Percentiles rank a stretch among this genome's conserved stretches.
phyloP scores from a whole-genome alignment of 164 flowering plant genomes.

The Nymphaea thermarum region DNA sequence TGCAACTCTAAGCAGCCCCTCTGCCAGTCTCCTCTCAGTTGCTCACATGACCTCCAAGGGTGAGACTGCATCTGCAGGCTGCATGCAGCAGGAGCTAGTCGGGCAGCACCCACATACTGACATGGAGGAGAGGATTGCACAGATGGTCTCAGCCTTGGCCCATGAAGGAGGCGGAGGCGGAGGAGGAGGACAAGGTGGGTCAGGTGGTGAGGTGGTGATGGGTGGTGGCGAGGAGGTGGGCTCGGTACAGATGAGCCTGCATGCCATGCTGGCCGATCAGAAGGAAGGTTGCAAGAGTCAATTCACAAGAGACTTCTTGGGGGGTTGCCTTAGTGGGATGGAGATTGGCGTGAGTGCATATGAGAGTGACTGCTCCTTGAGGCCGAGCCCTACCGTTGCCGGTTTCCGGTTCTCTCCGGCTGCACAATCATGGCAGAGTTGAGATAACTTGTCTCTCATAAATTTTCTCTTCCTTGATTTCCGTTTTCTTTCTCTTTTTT shows the following conservation, averaged over 20 bases:
- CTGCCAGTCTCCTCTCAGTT: background rate
- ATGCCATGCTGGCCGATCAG: background rate
- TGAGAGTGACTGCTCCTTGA: background rate
- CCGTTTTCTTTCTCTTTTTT: conserved; percentile 10
- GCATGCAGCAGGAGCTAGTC: background rate
- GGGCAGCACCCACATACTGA: background rate
- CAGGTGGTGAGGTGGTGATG: too few relatives aligned
- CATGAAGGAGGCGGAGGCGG: background rate
- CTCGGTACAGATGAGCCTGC: background rate
- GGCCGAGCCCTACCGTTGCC: background rate
- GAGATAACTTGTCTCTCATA: background rate
- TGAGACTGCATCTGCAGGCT: background rate
- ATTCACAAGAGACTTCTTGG: conserved; percentile 3
- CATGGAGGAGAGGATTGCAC: background rate
- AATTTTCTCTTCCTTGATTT: conserved; percentile 5
- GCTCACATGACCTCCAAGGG: background rate
- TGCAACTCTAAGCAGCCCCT: conserved; percentile 35
- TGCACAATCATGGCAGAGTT: background rate
- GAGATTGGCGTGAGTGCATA: background rate
- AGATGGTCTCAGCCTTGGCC: background rate
- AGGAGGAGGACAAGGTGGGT: too few relatives aligned
- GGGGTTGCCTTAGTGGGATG: background rate
- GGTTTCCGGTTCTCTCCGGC: background rate
- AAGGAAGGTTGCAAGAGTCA: background rate
- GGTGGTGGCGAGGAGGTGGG: background rate